A percentile compares a stretch with the other conserved stretches of the same genome.
phyloP scores from a whole-genome alignment of 2,329 filamentous ascomycete genomes.

The Rutstroemia sp. region DNA sequence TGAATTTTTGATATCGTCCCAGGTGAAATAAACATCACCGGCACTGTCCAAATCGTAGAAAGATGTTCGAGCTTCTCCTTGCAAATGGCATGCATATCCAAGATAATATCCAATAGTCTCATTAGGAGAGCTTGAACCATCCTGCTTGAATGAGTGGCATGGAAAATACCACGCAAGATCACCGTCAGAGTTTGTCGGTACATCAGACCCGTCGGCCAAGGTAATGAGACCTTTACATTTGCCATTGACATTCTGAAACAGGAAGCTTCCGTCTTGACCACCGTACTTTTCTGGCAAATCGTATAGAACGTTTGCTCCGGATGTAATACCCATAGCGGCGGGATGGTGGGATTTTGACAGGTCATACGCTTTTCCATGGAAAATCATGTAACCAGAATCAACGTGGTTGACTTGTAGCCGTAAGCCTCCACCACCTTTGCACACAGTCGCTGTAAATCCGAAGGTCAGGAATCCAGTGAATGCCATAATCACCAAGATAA shows the following conservation, averaged over 20 bases:
- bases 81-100: constrained; percentile 87
- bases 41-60: constrained; percentile 68
- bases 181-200: constrained; percentile 65
- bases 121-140: constrained; percentile 77
- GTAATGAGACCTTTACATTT: constrained; percentile 90
- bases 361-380: constrained; percentile 87
- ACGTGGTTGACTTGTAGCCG: constrained; percentile 81
- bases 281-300: constrained; percentile 75
- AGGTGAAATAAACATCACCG: constrained; percentile 92
- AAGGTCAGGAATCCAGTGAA: constrained; percentile 95
- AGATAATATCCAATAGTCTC: constrained; percentile 65
- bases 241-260: constrained; percentile 98
- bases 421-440: constrained; percentile 59
- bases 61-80: constrained; percentile 53
- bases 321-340: constrained; percentile 67
- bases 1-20: constrained; percentile 85
- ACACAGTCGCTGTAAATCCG: constrained; percentile 87
- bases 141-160: constrained; percentile 85
- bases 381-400: constrained; percentile 80
- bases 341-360: constrained; percentile 72
- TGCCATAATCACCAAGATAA: constrained; percentile 81
- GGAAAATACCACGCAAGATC: constrained; percentile 97
- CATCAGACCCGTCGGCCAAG: constrained; percentile 58
- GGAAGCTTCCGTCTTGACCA: constrained; percentile 89
- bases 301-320: constrained; percentile 71